Evolutionary conservation across 2,329 filamentous ascomycete genomes (phyloP).

Genomic region (Penicillium sp.): DNA sequence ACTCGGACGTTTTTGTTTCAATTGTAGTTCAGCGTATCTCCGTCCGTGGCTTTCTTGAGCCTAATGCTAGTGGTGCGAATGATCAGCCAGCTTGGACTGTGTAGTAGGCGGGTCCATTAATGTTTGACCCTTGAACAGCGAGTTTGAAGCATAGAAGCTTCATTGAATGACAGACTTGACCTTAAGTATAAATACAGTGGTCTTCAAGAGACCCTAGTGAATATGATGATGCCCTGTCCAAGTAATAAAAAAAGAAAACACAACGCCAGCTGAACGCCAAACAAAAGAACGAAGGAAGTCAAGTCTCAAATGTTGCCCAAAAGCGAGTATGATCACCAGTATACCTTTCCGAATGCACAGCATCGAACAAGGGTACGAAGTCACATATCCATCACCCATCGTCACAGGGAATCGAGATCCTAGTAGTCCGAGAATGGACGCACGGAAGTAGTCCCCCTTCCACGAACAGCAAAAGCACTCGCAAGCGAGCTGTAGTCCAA

Average conservation of each 20-base stretch:
- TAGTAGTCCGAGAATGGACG: constrained; percentile 35
- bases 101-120: too few species aligned
- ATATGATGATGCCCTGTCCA: not conserved
- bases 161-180: not conserved
- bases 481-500: constrained; percentile 29
- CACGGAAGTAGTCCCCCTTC: constrained; percentile 27
- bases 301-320: not conserved
- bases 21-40: not conserved
- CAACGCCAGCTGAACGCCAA: too few species aligned
- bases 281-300: not conserved
- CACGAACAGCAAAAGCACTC: constrained; percentile 25
- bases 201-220: not conserved
- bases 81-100: too few species aligned
- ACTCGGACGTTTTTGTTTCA: not conserved
- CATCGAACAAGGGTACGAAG: not conserved
- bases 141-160: not conserved
- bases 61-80: too few species aligned
- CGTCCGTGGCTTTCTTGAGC: too few species aligned
- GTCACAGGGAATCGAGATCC: not conserved
- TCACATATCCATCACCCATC: too few species aligned
- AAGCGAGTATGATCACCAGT: not conserved
- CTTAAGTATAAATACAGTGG: not conserved
- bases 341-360: not conserved
- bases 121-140: not conserved
- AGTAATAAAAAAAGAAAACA: too few species aligned